A percentile compares a stretch with the other conserved stretches of the same genome.
phyloP scores from a whole-genome alignment of 2,329 filamentous ascomycete species.

The Eutypa lata region DNA sequence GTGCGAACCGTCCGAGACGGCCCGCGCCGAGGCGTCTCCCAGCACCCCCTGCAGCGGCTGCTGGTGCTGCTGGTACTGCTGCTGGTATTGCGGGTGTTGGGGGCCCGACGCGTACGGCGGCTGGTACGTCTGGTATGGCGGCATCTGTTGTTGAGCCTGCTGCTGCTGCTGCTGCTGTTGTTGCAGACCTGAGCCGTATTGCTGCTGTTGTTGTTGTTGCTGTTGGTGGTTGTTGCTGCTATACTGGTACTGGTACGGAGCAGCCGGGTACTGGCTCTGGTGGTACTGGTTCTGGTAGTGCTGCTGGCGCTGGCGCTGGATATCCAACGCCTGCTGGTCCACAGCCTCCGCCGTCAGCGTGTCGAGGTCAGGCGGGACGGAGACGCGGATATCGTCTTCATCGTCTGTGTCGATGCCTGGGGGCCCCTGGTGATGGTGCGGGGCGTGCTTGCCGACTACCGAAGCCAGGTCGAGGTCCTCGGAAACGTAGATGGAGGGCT shows the following conservation, averaged over 20 bases:
- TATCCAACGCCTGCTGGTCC: neutral
- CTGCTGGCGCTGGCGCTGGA: conserved; percentile 9
- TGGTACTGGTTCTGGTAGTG: conserved; percentile 6
- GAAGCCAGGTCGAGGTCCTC: conserved; percentile 52
- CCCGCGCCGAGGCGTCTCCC: no score
- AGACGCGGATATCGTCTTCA: conserved; percentile 3
- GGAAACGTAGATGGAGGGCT: conserved; percentile 60
- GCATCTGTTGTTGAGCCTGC: neutral
- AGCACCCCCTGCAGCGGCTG: no score
- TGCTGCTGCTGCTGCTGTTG: neutral
- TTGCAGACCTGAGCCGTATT: neutral
- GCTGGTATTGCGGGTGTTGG: no score
- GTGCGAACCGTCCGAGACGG: conserved; percentile 8
- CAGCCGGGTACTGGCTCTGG: conserved; percentile 13
- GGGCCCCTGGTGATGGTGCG: conserved; percentile 1
- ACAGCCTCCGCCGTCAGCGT: conserved; percentile 2
- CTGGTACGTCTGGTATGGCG: neutral
- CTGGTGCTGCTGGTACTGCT: neutral
- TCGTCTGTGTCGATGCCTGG: conserved; percentile 7
- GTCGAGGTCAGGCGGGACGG: conserved; percentile 24
- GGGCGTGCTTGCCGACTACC: conserved; percentile 20
- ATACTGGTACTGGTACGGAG: neutral
- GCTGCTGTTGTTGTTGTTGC: conserved; percentile 14
- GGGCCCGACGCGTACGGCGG: neutral
- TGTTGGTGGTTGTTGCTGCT: conserved; percentile 14